Percentiles rank a stretch among this genome's conserved stretches.
phyloP scores from a whole-genome alignment of 495 filamentous ascomycete genomes.

The Neurospora sp. region DNA sequence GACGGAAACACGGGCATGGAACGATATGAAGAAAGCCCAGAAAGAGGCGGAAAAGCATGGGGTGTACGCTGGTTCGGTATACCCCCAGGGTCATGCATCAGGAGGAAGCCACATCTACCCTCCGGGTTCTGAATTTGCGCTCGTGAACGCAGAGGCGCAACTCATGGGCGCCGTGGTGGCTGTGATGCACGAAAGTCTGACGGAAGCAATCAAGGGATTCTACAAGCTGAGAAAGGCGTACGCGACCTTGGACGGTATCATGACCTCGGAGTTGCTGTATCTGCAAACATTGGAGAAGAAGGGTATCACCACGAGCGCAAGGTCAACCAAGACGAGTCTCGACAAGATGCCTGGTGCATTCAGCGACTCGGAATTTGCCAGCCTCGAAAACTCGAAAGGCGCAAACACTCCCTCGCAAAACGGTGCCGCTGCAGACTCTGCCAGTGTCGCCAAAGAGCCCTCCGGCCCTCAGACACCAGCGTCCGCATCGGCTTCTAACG shows the following conservation, averaged over 20 bases:
- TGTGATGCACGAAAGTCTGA: slow-evolving; percentile 85
- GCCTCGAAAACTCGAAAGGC: slow-evolving; percentile 7
- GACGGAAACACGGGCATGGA: slow-evolving; percentile 69
- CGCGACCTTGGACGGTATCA: slow-evolving; percentile 67
- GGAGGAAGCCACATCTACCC: slow-evolving; percentile 49
- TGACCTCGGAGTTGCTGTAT: slow-evolving; percentile 35
- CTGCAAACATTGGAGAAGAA: slow-evolving; percentile 17
- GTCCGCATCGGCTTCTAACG: slow-evolving; percentile 12
- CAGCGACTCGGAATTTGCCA: slow-evolving; percentile 24
- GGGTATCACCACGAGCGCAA: background rate
- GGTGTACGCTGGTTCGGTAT: slow-evolving; percentile 14
- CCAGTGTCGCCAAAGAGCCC: slow-evolving; percentile 20
- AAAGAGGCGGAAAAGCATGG: slow-evolving; percentile 33
- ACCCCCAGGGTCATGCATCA: background rate
- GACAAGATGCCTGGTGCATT: slow-evolving; percentile 28
- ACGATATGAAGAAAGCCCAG: slow-evolving; percentile 67
- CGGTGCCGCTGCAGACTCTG: slow-evolving; percentile 17
- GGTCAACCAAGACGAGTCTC: background rate
- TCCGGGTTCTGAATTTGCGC: slow-evolving; percentile 72
- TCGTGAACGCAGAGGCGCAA: slow-evolving; percentile 67
- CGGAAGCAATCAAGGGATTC: slow-evolving; percentile 83
- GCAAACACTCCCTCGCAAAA: slow-evolving; percentile 10
- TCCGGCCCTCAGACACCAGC: slow-evolving; percentile 22
- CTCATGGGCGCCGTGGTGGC: slow-evolving; percentile 84
- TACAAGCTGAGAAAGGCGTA: slow-evolving; percentile 91